These are phyloP conservation scores for Tetrahymena malaccensis DNA, from an alignment of 73 alveolate species.

Conservation along the genomic window DNA sequence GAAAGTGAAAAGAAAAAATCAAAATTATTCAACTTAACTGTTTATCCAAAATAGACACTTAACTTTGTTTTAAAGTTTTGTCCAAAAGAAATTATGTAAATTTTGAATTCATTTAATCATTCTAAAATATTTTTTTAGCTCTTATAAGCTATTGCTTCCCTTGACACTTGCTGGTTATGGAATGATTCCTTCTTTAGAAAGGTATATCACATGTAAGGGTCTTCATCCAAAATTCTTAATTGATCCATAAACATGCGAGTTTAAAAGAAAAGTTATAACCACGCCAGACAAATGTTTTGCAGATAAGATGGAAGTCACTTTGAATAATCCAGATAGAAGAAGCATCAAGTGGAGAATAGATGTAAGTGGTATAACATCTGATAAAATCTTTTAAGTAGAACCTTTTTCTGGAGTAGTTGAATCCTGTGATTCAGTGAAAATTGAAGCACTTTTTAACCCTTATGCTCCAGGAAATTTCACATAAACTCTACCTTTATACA, in stretches of 20 bases:
- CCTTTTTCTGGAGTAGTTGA: constrained; percentile 85
- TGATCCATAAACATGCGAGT: constrained; percentile 66
- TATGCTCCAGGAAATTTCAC: constrained; percentile 84
- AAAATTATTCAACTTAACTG: constrained; percentile 8
- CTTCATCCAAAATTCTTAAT: constrained; percentile 81
- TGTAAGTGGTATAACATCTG: constrained; percentile 50
- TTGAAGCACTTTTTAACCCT: constrained; percentile 91
- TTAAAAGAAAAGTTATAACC: constrained; percentile 76
- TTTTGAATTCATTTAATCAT: neutral
- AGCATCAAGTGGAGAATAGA: constrained; percentile 77
- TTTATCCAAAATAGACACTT: neutral
- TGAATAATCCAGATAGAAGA: constrained; percentile 77
- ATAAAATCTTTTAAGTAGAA: constrained; percentile 71
- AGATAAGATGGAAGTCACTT: constrained; percentile 57
- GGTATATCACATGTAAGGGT: constrained; percentile 71
- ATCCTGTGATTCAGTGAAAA: constrained; percentile 76
- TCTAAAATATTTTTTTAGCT: neutral
- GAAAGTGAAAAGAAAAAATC: constrained; percentile 28
- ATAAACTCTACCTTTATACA: constrained; percentile 72
- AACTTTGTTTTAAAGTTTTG: constrained; percentile 13
- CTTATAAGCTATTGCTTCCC: constrained; percentile 14
- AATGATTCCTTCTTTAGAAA: constrained; percentile 14
- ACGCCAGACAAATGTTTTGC: constrained; percentile 83
- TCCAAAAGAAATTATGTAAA: constrained; percentile 25
- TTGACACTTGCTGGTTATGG: constrained; percentile 9